phyloP scores from a whole-genome alignment of 192 early-diverging fungal genomes.

The Backusella parvicylindrica region DNA sequence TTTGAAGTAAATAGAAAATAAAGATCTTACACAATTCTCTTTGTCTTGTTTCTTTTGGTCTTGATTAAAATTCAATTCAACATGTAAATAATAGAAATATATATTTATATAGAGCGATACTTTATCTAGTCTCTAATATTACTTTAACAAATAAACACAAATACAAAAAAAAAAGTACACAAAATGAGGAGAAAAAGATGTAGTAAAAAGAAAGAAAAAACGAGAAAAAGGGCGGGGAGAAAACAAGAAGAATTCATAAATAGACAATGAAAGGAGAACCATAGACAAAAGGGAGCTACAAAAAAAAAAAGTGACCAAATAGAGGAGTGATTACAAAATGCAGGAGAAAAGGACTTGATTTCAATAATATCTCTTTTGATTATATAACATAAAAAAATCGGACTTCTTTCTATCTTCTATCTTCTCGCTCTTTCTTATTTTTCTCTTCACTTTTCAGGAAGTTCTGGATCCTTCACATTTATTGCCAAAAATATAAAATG shows the following conservation, averaged over 20 bases:
- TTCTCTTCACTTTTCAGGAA: neutral
- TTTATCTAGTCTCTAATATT: neutral
- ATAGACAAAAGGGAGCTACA: neutral
- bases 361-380: neutral
- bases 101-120: neutral
- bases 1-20: neutral
- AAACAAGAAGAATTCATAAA: constrained; percentile 9
- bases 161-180: constrained; percentile 1
- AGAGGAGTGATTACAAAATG: neutral
- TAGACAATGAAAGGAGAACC: constrained; percentile 4
- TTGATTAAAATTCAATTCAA: constrained; percentile 2
- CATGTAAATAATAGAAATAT: constrained; percentile 2
- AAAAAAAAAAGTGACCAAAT: neutral
- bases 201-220: neutral
- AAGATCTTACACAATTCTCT: neutral
- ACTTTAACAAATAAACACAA: neutral
- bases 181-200: neutral
- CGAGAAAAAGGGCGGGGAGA: constrained; percentile 13
- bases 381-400: neutral
- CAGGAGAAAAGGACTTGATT: neutral
- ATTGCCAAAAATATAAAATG: neutral
- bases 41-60: neutral
- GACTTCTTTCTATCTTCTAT: neutral
- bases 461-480: neutral
- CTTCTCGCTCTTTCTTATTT: neutral